phyloP scores from a whole-genome alignment of 2,329 filamentous ascomycete genomes.

The Conoideocrella luteorostrata region DNA sequence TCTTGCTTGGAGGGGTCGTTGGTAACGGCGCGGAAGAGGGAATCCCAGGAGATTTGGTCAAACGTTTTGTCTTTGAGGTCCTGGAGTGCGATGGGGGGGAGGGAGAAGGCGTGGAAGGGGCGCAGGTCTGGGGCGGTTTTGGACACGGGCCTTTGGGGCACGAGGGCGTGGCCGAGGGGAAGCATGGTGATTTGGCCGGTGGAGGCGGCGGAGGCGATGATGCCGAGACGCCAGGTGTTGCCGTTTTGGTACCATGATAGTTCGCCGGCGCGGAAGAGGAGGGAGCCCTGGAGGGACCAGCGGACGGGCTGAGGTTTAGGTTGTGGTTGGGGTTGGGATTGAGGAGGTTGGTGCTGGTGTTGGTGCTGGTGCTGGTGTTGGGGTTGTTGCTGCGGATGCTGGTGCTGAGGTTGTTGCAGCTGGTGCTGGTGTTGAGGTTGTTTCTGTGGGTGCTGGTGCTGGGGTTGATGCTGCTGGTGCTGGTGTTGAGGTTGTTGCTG shows the following conservation, averaged over 20 bases:
- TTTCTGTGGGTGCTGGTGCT: background rate
- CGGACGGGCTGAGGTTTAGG: slow-evolving; percentile 11
- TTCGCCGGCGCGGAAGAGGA: slow-evolving; percentile 42
- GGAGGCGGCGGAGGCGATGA: slow-evolving; percentile 28
- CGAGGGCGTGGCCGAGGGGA: slow-evolving; percentile 33
- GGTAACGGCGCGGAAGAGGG: slow-evolving; percentile 24
- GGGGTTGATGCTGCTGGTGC: background rate
- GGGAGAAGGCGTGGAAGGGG: slow-evolving; percentile 46
- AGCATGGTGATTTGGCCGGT: slow-evolving; percentile 29
- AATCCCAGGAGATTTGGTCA: slow-evolving; percentile 37
- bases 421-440: background rate
- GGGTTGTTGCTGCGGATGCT: slow-evolving; percentile 6
- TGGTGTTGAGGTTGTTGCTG: slow-evolving; percentile 15
- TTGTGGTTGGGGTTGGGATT: slow-evolving; percentile 16
- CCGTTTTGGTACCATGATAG: slow-evolving; percentile 44
- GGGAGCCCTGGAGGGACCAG: slow-evolving; percentile 28
- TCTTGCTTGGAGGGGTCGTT: slow-evolving; percentile 33
- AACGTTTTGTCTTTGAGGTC: slow-evolving; percentile 34
- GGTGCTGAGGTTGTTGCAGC: slow-evolving; percentile 9
- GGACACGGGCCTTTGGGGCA: slow-evolving; percentile 30
- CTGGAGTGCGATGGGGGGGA: slow-evolving; percentile 34
- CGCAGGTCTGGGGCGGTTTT: slow-evolving; percentile 37
- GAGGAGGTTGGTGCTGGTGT: background rate
- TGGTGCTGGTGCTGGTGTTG: slow-evolving; percentile 9
- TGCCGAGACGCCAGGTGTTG: slow-evolving; percentile 41